phyloP scores from a whole-genome alignment of 139 green algal species.

The Chlamydomonas sphaeroides region DNA sequence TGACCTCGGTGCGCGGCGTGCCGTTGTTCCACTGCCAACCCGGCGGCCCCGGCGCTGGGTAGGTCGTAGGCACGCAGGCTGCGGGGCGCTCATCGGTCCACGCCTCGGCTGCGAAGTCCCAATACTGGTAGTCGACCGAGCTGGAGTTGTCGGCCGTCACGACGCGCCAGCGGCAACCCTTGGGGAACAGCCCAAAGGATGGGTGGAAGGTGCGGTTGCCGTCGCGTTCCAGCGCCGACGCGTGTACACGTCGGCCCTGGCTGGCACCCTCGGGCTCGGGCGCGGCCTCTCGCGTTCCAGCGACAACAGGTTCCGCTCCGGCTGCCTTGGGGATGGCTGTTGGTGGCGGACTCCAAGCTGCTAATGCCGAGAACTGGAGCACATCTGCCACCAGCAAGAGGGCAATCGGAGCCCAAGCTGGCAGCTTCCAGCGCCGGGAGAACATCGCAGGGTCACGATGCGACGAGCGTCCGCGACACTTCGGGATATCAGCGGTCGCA shows the following conservation, averaged over 20 bases:
- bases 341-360: too few relatives aligned
- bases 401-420: too few relatives aligned
- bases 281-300: too few relatives aligned
- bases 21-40: constrained; percentile 58
- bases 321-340: background rate
- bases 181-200: constrained; percentile 72
- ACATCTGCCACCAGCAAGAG: too few relatives aligned
- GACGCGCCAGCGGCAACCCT: constrained; percentile 77
- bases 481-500: too few relatives aligned
- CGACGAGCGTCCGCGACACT: too few relatives aligned
- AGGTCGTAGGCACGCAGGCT: constrained; percentile 60
- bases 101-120: constrained; percentile 40
- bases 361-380: too few relatives aligned
- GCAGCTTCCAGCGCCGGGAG: too few relatives aligned
- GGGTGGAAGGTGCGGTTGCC: constrained; percentile 53
- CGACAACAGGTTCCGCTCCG: too few relatives aligned
- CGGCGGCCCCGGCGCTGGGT: constrained; percentile 19
- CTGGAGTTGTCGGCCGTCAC: constrained; percentile 39
- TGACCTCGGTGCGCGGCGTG: constrained; percentile 69
- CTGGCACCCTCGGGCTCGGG: background rate
- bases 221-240: constrained; percentile 6
- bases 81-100: constrained; percentile 65
- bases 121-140: constrained; percentile 69
- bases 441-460: too few relatives aligned
- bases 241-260: background rate